These are phyloP conservation scores for Solanum acaule DNA, from an alignment of 257 asterid genomes.

Conservation along the genomic window DNA sequence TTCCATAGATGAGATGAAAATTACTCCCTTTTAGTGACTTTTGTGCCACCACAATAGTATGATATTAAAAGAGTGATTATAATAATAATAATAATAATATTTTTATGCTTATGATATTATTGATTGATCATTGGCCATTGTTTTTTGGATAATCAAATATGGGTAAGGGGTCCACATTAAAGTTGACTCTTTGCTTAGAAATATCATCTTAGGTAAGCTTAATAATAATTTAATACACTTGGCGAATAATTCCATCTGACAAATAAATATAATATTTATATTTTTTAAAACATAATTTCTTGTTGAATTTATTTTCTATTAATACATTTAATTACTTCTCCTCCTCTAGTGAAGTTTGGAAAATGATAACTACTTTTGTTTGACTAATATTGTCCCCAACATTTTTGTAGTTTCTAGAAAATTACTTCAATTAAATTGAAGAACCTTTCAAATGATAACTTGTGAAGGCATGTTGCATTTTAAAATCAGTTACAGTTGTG, in stretches of 20 bases:
- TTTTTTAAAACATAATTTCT: background rate
- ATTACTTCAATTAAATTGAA: background rate
- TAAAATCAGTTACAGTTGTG: too few relatives aligned
- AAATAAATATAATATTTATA: background rate
- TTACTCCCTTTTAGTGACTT: too few relatives aligned
- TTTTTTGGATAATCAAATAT: slow-evolving; percentile 18
- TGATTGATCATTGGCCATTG: slow-evolving; percentile 57
- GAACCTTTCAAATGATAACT: background rate
- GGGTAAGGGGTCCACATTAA: slow-evolving; percentile 18
- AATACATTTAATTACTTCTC: background rate
- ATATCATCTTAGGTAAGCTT: slow-evolving; percentile 34
- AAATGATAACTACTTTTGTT: background rate
- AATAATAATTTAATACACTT: slow-evolving; percentile 3
- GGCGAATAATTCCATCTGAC: background rate
- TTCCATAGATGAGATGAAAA: too few relatives aligned
- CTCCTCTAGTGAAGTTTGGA: background rate
- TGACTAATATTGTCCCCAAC: background rate
- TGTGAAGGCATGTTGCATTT: background rate
- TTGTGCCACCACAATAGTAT: too few relatives aligned
- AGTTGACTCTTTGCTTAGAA: slow-evolving; percentile 41
- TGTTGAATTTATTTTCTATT: background rate
- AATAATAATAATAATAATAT: too few relatives aligned
- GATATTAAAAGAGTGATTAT: too few relatives aligned
- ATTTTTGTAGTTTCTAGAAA: background rate
- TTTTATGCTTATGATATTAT: slow-evolving; percentile 7